Percentiles rank a stretch among this genome's conserved stretches.
Conservation (phyloP, 2,329 filamentous ascomycete species). For the Ophiocordyceps unilateralis region DNA sequence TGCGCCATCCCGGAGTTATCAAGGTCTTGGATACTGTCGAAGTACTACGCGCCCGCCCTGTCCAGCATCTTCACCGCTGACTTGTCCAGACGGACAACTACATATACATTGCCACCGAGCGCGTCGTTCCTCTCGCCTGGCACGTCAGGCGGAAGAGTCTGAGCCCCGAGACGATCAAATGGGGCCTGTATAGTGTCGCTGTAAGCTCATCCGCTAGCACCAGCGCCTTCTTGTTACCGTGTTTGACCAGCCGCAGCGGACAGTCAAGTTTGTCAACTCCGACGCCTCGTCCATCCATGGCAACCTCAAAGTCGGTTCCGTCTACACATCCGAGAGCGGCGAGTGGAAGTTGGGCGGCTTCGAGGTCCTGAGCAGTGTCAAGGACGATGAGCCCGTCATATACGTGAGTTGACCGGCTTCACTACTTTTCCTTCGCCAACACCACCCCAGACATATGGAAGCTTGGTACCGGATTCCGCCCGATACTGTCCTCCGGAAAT, state of each 20-base stretch:
- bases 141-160: slow-evolving; percentile 76
- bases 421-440: not conserved
- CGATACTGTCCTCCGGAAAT: slow-evolving; percentile 81
- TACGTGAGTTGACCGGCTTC: slow-evolving; percentile 36
- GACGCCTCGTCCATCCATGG: slow-evolving; percentile 88
- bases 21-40: slow-evolving; percentile 91
- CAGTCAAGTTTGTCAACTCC: slow-evolving; percentile 87
- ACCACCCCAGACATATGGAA: slow-evolving; percentile 54
- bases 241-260: slow-evolving; percentile 43
- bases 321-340: slow-evolving; percentile 89
- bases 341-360: slow-evolving; percentile 97
- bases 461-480: slow-evolving; percentile 67
- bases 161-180: slow-evolving; percentile 86
- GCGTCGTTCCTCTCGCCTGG: slow-evolving; percentile 75
- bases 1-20: slow-evolving; percentile 87
- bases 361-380: slow-evolving; percentile 83
- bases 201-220: slow-evolving; percentile 24
- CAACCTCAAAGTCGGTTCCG: slow-evolving; percentile 64
- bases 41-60: slow-evolving; percentile 33
- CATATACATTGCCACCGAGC: slow-evolving; percentile 92
- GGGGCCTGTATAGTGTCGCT: slow-evolving; percentile 78
- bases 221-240: not conserved
- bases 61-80: slow-evolving; percentile 1
- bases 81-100: slow-evolving; percentile 65
- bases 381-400: slow-evolving; percentile 86